Evolutionary conservation across 495 filamentous ascomycete genomes (phyloP).

Genomic region (Terfezia claveryi): DNA sequence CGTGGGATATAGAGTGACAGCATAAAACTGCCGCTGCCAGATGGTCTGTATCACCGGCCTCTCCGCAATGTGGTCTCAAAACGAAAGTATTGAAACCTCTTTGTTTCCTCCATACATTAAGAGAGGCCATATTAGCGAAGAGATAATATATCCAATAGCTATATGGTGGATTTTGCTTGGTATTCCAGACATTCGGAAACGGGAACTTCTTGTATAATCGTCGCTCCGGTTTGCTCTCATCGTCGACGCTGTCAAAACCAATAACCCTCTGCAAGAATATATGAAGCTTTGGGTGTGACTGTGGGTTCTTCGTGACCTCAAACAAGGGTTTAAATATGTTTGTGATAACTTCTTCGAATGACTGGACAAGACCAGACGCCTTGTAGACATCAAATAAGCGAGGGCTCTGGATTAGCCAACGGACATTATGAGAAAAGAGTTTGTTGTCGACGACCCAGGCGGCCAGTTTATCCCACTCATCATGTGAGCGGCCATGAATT

Average conservation of each 20-base stretch:
- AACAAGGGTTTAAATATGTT: constrained; percentile 90
- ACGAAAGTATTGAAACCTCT: constrained; percentile 92
- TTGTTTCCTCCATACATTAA: constrained; percentile 77
- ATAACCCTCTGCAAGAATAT: constrained; percentile 87
- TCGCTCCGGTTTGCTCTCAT: constrained; percentile 89
- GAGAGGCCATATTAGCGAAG: constrained; percentile 77
- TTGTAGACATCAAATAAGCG: constrained; percentile 94
- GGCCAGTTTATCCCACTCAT: constrained; percentile 96
- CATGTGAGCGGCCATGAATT: constrained; percentile 73
- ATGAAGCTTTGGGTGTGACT: constrained; percentile 76
- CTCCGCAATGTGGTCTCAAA: constrained; percentile 82
- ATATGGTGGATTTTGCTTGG: constrained; percentile 89
- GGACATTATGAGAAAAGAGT: constrained; percentile 87
- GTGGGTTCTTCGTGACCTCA: constrained; percentile 75
- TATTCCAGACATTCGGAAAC: constrained; percentile 65
- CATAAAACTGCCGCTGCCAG: constrained; percentile 77
- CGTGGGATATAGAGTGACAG: constrained; percentile 95
- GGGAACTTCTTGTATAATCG: constrained; percentile 86
- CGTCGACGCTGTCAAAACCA: constrained; percentile 92
- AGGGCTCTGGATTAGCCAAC: constrained; percentile 91
- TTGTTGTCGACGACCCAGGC: constrained; percentile 99
- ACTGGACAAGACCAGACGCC: constrained; percentile 58
- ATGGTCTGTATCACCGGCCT: constrained; percentile 93
- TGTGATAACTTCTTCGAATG: constrained; percentile 71
- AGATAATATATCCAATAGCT: constrained; percentile 98